Evolutionary conservation across 164 flowering plant genomes (phyloP).

Genomic region (Brasenia schreberi): DNA sequence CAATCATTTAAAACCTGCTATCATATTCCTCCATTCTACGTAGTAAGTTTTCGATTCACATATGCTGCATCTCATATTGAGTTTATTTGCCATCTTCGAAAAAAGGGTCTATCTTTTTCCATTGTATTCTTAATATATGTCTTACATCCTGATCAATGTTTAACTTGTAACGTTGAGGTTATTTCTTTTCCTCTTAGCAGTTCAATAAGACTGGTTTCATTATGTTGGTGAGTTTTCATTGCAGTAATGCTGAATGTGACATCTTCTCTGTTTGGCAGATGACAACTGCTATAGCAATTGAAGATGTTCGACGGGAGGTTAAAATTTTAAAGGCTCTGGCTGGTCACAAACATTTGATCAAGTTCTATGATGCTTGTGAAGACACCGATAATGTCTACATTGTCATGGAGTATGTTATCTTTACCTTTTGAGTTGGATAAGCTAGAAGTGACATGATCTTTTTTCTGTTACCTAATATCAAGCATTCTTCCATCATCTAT

Average conservation of each 20-base stretch:
- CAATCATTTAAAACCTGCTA: no score
- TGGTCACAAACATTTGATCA: slow-evolving; percentile 69
- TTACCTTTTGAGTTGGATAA: background rate
- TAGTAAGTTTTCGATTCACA: no score
- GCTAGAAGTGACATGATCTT: background rate
- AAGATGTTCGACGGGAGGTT: slow-evolving; percentile 97
- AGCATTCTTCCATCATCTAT: background rate
- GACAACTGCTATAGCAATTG: slow-evolving; percentile 89
- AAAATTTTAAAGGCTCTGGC: slow-evolving; percentile 87
- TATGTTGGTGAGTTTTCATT: no score
- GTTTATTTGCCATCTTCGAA: no score
- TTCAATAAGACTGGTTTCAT: no score
- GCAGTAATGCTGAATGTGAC: background rate
- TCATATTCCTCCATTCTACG: no score
- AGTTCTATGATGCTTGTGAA: slow-evolving; percentile 85
- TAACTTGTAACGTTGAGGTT: no score
- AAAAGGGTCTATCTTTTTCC: no score
- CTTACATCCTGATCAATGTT: no score
- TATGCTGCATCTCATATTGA: no score
- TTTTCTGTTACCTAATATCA: background rate
- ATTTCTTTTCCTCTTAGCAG: background rate
- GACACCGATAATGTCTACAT: slow-evolving; percentile 81
- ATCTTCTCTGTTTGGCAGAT: slow-evolving; percentile 42
- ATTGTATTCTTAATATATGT: no score
- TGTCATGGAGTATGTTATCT: slow-evolving; percentile 79